Conservation (phyloP, 148 eudicot genomes). For the Rhododendron vialii region DNA sequence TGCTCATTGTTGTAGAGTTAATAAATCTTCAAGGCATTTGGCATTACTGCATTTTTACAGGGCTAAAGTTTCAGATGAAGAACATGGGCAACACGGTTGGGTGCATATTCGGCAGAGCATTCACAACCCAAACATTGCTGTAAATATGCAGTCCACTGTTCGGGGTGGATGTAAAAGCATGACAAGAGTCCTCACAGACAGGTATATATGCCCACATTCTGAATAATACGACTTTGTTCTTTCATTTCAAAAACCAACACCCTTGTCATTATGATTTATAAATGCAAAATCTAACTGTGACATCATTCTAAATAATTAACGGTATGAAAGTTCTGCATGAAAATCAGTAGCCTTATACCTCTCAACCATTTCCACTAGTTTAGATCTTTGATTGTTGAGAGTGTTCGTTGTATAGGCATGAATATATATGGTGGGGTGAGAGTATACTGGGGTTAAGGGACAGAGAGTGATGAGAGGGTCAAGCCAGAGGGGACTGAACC, state of each 20-base stretch:
- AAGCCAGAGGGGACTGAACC: too few relatives aligned
- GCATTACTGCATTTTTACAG: conserved; percentile 20
- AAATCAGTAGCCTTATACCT: not conserved
- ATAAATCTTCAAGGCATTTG: not conserved
- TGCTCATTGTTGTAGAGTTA: not conserved
- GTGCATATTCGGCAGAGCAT: conserved; percentile 82
- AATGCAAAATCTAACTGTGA: not conserved
- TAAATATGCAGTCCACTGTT: conserved; percentile 80
- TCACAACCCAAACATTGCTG: conserved; percentile 88
- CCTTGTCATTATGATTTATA: not conserved
- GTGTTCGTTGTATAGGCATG: too few relatives aligned
- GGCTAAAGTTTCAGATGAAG: conserved; percentile 59
- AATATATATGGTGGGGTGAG: too few relatives aligned
- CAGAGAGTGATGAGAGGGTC: too few relatives aligned
- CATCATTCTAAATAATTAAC: not conserved
- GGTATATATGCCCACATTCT: conserved; percentile 27
- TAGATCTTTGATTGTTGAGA: too few relatives aligned
- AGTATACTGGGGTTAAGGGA: too few relatives aligned
- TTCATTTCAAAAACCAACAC: not conserved
- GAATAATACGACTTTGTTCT: not conserved
- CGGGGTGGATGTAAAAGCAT: conserved; percentile 68
- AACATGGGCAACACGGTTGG: conserved; percentile 72
- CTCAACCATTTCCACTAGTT: not conserved
- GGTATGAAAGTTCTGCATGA: not conserved
- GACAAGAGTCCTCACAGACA: conserved; percentile 50